Conservation (phyloP, 257 asterid species). For the Nicotiana knightiana region DNA sequence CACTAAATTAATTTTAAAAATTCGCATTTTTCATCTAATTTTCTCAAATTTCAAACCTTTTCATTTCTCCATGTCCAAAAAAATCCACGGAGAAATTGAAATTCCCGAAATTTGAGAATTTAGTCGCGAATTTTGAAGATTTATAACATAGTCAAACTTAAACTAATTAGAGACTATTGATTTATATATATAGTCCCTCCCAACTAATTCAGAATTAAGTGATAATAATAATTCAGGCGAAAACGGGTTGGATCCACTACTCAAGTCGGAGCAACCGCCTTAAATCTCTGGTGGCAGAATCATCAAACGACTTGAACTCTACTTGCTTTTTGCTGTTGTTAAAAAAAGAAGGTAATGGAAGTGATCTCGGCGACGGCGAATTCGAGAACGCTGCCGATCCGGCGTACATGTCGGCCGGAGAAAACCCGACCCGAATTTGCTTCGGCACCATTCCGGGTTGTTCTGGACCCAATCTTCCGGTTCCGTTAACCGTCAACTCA, state of each 20-base stretch:
- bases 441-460: conserved; percentile 40
- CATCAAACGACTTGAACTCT: conserved; percentile 23
- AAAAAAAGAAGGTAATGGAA: conserved; percentile 65
- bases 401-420: conserved; percentile 40
- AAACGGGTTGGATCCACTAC: background rate
- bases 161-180: background rate
- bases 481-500: conserved; percentile 33
- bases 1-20: background rate
- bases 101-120: background rate
- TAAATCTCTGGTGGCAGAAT: conserved; percentile 47
- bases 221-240: background rate
- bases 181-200: background rate
- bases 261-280: conserved; percentile 41
- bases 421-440: conserved; percentile 33
- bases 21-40: conserved; percentile 9
- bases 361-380: conserved; percentile 69
- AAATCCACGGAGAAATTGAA: conserved; percentile 18
- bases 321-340: conserved; percentile 20
- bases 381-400: conserved; percentile 58
- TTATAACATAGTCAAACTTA: background rate
- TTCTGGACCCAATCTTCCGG: conserved; percentile 30
- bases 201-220: background rate
- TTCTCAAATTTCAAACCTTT: conserved; percentile 14
- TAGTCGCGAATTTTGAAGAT: background rate
- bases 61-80: conserved; percentile 19